A percentile compares a stretch with the other conserved stretches of the same genome.
phyloP scores from a whole-genome alignment of 2,329 filamentous ascomycete genomes.

The Xylariaceae sp. region DNA sequence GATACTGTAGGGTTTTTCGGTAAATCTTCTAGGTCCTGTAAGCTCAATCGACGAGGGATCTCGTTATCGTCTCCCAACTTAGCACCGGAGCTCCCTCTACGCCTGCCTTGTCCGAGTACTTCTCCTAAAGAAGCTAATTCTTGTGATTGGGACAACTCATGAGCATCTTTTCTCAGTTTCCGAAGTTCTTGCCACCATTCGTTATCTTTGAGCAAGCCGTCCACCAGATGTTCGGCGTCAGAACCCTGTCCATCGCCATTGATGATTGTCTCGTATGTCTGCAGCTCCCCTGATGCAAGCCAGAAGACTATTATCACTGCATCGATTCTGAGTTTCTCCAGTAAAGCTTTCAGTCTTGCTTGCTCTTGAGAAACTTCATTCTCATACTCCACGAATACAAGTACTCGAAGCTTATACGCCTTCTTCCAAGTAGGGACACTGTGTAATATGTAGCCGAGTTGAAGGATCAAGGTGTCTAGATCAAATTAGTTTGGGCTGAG shows the following conservation, averaged over 20 bases:
- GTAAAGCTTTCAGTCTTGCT: conserved; percentile 64
- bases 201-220: conserved; percentile 64
- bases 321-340: conserved; percentile 78
- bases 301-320: conserved; percentile 78
- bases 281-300: conserved; percentile 68
- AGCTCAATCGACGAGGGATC: conserved; percentile 36
- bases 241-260: conserved; percentile 59
- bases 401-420: conserved; percentile 67
- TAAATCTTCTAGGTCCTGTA: conserved; percentile 58
- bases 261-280: conserved; percentile 73
- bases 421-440: conserved; percentile 79
- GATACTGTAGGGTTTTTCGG: conserved; percentile 56
- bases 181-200: conserved; percentile 81
- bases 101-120: conserved; percentile 40
- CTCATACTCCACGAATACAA: conserved; percentile 88
- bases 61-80: conserved; percentile 27
- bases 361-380: conserved; percentile 76
- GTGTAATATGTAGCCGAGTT: conserved; percentile 78
- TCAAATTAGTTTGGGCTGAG: conserved; percentile 9
- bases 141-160: conserved; percentile 36
- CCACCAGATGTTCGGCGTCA: conserved; percentile 56
- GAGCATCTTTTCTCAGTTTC: conserved; percentile 40
- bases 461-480: conserved; percentile 71
- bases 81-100: conserved; percentile 38
- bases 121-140: conserved; percentile 40